phyloP scores from a whole-genome alignment of 2,329 filamentous ascomycete genomes.

The Aspergillus fumigatiaffinis region DNA sequence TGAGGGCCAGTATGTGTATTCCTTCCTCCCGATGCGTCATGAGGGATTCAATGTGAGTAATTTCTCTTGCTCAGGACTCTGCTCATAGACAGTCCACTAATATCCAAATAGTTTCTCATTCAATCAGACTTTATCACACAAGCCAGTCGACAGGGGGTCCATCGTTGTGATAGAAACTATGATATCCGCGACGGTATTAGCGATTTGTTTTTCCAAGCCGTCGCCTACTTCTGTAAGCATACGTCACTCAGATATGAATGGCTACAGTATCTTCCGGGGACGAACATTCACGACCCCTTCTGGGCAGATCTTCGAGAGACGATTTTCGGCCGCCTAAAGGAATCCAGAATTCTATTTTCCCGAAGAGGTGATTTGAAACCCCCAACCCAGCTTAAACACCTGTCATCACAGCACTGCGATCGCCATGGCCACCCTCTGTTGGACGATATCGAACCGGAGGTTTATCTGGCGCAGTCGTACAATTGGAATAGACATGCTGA shows the following conservation, averaged over 20 bases:
- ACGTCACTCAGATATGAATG: background rate
- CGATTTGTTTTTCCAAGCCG: background rate
- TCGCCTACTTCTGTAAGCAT: background rate
- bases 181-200: conserved; percentile 1
- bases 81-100: background rate
- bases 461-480: conserved; percentile 2
- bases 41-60: conserved; percentile 2
- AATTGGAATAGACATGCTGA: background rate
- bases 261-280: conserved; percentile 1
- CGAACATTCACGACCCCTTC: background rate
- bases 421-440: background rate
- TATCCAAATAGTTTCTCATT: conserved; percentile 2
- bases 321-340: conserved; percentile 2
- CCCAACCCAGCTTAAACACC: background rate
- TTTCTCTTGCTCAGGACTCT: background rate
- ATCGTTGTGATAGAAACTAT: background rate
- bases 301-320: conserved; percentile 2
- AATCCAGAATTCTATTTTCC: background rate
- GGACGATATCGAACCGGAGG: background rate
- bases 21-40: conserved; percentile 2
- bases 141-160: conserved; percentile 3
- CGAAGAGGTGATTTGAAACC: background rate
- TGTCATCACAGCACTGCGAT: conserved; percentile 1
- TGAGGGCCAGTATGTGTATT: conserved; percentile 1
- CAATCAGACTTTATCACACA: conserved; percentile 8